Evolutionary conservation across 2,329 filamentous ascomycete genomes (phyloP).

Genomic region (Zarea fungicola): DNA sequence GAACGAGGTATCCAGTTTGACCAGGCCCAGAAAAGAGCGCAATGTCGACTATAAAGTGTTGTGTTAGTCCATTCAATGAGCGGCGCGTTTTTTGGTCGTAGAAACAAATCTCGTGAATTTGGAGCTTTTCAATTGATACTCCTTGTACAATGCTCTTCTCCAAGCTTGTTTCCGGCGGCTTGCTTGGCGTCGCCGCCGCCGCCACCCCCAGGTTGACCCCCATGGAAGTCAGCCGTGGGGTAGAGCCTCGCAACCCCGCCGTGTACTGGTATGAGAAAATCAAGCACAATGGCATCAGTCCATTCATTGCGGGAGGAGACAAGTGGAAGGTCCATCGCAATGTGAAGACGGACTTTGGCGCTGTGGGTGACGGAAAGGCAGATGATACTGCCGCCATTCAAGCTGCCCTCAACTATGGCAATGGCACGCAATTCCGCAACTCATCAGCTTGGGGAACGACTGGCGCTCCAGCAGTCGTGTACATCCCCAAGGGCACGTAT

Average conservation of each 20-base stretch:
- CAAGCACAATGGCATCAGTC: conserved; percentile 18
- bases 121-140: too few relatives aligned
- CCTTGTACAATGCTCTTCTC: too few relatives aligned
- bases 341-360: conserved; percentile 60
- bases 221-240: too few relatives aligned
- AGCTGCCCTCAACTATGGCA: conserved; percentile 16
- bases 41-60: too few relatives aligned
- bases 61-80: too few relatives aligned
- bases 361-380: conserved; percentile 54
- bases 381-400: conserved; percentile 74
- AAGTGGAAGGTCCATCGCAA: conserved; percentile 59
- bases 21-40: too few relatives aligned
- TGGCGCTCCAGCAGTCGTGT: conserved; percentile 20
- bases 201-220: not conserved
- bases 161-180: too few relatives aligned
- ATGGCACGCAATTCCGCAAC: conserved; percentile 11
- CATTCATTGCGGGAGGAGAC: conserved; percentile 14
- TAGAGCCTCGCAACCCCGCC: too few relatives aligned
- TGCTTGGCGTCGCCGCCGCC: too few relatives aligned
- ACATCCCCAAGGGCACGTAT: conserved; percentile 27
- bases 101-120: too few relatives aligned
- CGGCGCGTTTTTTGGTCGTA: too few relatives aligned
- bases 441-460: conserved; percentile 15
- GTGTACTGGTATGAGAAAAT: conserved; percentile 17
- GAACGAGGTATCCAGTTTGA: too few relatives aligned